Conservation (phyloP, 2,329 filamentous ascomycete species). For the Pseudogymnoascus sp. region DNA sequence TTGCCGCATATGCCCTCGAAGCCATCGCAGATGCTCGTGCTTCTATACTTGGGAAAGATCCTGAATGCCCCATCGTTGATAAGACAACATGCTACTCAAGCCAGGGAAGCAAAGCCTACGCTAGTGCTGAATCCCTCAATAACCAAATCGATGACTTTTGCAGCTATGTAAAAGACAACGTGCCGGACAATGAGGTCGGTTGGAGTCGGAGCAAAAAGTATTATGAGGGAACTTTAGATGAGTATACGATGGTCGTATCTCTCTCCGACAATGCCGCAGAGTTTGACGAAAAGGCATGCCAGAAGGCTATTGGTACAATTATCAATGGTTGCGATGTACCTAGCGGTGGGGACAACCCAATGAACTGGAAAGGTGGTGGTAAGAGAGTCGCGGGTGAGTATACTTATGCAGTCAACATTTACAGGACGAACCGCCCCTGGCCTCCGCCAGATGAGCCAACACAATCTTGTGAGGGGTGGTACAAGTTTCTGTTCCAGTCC, state of each 20-base stretch:
- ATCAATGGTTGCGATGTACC: conserved; percentile 27
- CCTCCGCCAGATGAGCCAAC: conserved; percentile 19
- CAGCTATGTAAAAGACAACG: conserved; percentile 13
- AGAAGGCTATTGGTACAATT: conserved; percentile 16
- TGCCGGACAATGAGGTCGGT: conserved; percentile 13
- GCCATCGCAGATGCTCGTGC: conserved; percentile 7
- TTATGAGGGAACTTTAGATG: conserved; percentile 20
- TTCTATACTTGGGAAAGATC: not conserved
- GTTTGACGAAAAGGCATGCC: conserved; percentile 17
- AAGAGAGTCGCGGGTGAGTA: conserved; percentile 21
- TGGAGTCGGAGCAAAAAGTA: conserved; percentile 23
- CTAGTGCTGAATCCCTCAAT: conserved; percentile 19
- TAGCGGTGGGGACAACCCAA: conserved; percentile 22
- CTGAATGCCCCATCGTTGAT: not conserved
- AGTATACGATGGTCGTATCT: not conserved
- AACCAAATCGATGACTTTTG: conserved; percentile 28
- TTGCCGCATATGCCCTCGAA: conserved; percentile 26
- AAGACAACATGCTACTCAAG: not conserved
- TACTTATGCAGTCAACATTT: conserved; percentile 23
- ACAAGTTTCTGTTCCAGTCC: conserved; percentile 17
- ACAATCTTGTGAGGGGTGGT: conserved; percentile 21
- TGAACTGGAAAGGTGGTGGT: conserved; percentile 30
- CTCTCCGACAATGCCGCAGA: conserved; percentile 1
- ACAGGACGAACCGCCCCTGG: conserved; percentile 21
- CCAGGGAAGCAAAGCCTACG: conserved; percentile 22